phyloP scores from a whole-genome alignment of 2,329 filamentous ascomycete genomes.

The Pseudogymnoascus sp. region DNA sequence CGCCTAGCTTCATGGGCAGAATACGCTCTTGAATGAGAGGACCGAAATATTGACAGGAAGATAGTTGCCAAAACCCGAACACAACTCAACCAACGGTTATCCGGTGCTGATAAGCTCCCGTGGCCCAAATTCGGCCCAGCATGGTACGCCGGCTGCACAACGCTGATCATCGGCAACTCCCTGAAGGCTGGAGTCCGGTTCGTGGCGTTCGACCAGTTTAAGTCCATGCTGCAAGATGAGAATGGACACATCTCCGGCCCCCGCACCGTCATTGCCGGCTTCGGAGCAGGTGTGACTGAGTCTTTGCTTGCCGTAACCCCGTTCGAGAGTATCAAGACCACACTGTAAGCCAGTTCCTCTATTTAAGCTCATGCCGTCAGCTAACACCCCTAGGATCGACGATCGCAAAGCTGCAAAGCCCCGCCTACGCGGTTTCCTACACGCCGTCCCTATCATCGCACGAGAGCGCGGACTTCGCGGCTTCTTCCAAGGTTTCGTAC shows the following conservation, averaged over 20 bases:
- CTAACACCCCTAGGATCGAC: slow-evolving; percentile 58
- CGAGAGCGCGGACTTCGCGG: slow-evolving; percentile 80
- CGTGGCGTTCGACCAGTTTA: slow-evolving; percentile 94
- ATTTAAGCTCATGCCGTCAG: neutral
- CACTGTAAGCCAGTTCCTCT: slow-evolving; percentile 45
- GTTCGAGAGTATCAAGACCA: slow-evolving; percentile 97
- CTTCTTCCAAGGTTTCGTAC: slow-evolving; percentile 95
- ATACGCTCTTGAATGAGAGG: neutral
- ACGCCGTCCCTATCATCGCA: slow-evolving; percentile 79
- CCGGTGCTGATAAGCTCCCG: slow-evolving; percentile 76
- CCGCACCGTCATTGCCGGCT: slow-evolving; percentile 83
- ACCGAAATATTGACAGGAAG: neutral
- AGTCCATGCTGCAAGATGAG: slow-evolving; percentile 68
- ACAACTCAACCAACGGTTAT: slow-evolving; percentile 79
- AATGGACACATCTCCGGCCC: slow-evolving; percentile 86
- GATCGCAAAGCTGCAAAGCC: slow-evolving; percentile 82
- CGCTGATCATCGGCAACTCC: slow-evolving; percentile 91
- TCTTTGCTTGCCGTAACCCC: slow-evolving; percentile 89
- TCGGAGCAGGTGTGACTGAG: slow-evolving; percentile 91
- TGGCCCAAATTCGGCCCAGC: slow-evolving; percentile 89
- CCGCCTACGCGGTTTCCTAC: slow-evolving; percentile 82
- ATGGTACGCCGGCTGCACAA: slow-evolving; percentile 98
- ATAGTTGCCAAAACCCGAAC: slow-evolving; percentile 80
- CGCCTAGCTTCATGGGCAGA: neutral
- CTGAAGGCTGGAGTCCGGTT: slow-evolving; percentile 94